A percentile compares a stretch with the other conserved stretches of the same genome.
phyloP scores from a whole-genome alignment of 2,329 filamentous ascomycete genomes.

The Penicillium aurantiogriseum region DNA sequence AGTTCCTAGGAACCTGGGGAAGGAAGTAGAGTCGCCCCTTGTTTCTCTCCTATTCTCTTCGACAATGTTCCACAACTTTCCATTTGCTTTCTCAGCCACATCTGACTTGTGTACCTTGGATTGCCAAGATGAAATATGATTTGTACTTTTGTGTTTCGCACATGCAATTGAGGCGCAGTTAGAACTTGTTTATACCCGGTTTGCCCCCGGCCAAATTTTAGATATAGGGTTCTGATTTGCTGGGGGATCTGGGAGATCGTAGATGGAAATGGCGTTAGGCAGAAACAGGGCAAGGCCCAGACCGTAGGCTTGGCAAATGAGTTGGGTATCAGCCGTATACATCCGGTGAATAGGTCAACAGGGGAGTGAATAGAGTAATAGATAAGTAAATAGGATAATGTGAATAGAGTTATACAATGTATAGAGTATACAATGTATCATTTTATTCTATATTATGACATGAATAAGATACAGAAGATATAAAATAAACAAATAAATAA shows the following conservation, averaged over 20 bases:
- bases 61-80: slow-evolving; percentile 1
- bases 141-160: slow-evolving; percentile 1
- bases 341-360: neutral
- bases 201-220: neutral
- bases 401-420: neutral
- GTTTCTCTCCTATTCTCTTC: neutral
- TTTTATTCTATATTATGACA: too few relatives aligned
- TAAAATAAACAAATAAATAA: neutral
- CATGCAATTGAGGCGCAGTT: neutral
- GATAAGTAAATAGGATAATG: too few relatives aligned
- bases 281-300: slow-evolving; percentile 1
- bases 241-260: neutral
- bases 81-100: slow-evolving; percentile 1
- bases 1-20: neutral
- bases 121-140: neutral
- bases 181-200: neutral
- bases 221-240: neutral
- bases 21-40: slow-evolving; percentile 1
- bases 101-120: neutral
- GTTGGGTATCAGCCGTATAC: neutral
- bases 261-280: neutral
- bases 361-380: neutral
- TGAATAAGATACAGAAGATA: too few relatives aligned
- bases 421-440: neutral
- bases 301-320: neutral